Percentiles rank a stretch among this genome's conserved stretches.
Conservation (phyloP, 2,329 filamentous ascomycete species). For the Zasmidium cellare region DNA sequence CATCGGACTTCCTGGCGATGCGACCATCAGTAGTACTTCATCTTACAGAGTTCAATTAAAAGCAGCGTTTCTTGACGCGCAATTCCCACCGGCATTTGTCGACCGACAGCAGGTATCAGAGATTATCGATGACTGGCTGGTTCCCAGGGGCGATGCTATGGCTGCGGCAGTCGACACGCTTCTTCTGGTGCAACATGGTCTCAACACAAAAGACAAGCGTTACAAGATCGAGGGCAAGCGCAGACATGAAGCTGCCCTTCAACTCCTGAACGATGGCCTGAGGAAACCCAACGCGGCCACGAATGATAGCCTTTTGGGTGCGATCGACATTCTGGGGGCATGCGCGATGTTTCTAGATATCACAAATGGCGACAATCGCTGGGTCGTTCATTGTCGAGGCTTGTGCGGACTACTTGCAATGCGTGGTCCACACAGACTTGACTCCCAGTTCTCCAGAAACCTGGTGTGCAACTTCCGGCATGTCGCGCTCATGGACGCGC, state of each 20-base stretch:
- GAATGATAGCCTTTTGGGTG: neutral
- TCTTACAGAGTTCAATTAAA: neutral
- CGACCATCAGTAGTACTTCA: neutral
- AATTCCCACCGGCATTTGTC: neutral
- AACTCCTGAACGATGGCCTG: neutral
- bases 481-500: neutral
- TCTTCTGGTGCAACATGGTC: neutral
- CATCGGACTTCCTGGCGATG: neutral
- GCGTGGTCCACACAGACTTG: neutral
- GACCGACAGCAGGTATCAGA: neutral
- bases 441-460: neutral
- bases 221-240: neutral
- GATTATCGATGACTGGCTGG: neutral
- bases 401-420: neutral
- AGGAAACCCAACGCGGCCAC: neutral
- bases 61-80: neutral
- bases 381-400: neutral
- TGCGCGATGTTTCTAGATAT: neutral
- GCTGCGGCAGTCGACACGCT: neutral
- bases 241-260: neutral
- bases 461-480: neutral
- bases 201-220: neutral
- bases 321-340: neutral
- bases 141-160: neutral
- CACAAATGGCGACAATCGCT: neutral